Percentiles rank a stretch among this genome's conserved stretches.
Conservation (phyloP, 208 protist species). For the Leishmania arabica region DNA sequence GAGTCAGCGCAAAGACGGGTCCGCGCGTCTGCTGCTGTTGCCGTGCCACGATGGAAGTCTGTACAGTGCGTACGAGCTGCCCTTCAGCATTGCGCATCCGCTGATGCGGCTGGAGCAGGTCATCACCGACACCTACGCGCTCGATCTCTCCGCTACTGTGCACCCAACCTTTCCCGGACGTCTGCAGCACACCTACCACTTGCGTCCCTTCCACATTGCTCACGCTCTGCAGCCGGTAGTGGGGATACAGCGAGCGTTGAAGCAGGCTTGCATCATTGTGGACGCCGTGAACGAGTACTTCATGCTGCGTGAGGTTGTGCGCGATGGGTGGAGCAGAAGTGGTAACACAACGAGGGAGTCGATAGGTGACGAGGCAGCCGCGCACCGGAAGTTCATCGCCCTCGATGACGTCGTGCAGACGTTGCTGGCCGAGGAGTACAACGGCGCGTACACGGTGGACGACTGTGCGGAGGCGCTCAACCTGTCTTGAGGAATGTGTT, state of each 20-base stretch:
- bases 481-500: conserved; percentile 2
- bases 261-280: conserved; percentile 51
- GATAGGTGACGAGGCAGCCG: neutral
- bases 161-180: conserved; percentile 7
- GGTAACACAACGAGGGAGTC: neutral
- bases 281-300: conserved; percentile 58
- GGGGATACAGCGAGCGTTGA: conserved; percentile 36
- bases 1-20: conserved; percentile 29
- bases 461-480: conserved; percentile 46
- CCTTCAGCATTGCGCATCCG: conserved; percentile 54
- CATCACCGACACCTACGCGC: conserved; percentile 52
- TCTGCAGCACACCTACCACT: conserved; percentile 35
- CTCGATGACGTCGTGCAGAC: conserved; percentile 35
- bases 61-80: conserved; percentile 48
- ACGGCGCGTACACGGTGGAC: conserved; percentile 36
- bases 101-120: conserved; percentile 64
- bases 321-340: neutral
- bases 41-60: conserved; percentile 71
- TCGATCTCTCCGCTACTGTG: conserved; percentile 27
- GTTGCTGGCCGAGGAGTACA: conserved; percentile 47
- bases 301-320: conserved; percentile 22
- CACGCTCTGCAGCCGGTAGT: conserved; percentile 33
- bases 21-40: conserved; percentile 39
- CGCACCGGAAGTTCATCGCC: conserved; percentile 21
- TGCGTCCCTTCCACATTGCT: conserved; percentile 26